These are phyloP conservation scores for Schwanniomyces polymorphus DNA, from an alignment of 805 yeast species.

Conservation along the genomic window DNA sequence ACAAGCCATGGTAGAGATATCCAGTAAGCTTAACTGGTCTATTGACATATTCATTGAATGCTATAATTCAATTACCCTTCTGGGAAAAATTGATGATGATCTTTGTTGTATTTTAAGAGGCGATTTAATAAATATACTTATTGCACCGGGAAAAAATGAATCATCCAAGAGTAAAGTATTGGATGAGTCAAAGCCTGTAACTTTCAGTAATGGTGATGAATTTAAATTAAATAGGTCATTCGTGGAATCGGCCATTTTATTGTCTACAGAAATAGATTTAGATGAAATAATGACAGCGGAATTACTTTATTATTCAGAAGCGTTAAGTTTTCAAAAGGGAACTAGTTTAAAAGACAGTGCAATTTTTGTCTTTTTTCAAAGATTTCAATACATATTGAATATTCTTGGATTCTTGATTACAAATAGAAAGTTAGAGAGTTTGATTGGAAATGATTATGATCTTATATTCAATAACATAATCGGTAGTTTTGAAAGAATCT, in stretches of 20 bases:
- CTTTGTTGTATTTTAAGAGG: conserved; percentile 31
- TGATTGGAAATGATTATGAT: conserved; percentile 18
- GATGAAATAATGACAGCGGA: conserved; percentile 81
- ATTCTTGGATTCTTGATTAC: conserved; percentile 42
- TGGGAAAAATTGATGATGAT: conserved; percentile 18
- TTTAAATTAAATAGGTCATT: conserved; percentile 68
- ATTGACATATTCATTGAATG: conserved; percentile 41
- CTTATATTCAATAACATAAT: conserved; percentile 44
- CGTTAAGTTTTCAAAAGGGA: conserved; percentile 43
- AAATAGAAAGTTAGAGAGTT: conserved; percentile 16
- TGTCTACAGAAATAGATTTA: conserved; percentile 50
- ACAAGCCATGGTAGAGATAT: conserved; percentile 1
- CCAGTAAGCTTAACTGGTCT: conserved; percentile 32
- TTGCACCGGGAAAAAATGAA: conserved; percentile 45
- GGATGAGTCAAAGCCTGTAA: conserved; percentile 27
- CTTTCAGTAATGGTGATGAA: conserved; percentile 56
- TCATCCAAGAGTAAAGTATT: conserved; percentile 49
- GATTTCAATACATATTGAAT: conserved; percentile 74
- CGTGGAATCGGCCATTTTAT: conserved; percentile 56
- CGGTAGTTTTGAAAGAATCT: conserved; percentile 57
- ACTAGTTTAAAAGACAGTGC: conserved; percentile 59
- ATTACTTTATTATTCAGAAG: conserved; percentile 50
- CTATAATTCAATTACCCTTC: conserved; percentile 43
- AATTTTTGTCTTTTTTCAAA: conserved; percentile 61
- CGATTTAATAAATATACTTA: conserved; percentile 47